phyloP scores from a whole-genome alignment of 345 rosid genomes.

The Citrus medica region DNA sequence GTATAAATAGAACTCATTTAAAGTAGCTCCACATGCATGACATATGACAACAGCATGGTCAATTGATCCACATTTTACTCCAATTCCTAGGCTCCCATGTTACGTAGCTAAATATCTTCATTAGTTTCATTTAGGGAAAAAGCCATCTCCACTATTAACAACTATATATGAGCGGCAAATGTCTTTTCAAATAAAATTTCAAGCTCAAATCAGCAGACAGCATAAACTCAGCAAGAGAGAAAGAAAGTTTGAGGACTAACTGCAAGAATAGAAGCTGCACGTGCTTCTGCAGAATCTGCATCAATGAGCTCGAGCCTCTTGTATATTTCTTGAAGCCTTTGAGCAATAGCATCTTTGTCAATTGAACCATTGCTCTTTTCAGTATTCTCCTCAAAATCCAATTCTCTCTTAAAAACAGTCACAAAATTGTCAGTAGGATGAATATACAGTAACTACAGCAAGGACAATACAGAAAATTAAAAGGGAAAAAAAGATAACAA shows the following conservation, averaged over 20 bases:
- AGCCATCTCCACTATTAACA: not conserved
- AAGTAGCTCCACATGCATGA: constrained; percentile 6
- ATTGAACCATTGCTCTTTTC: constrained; percentile 48
- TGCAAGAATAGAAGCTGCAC: constrained; percentile 96
- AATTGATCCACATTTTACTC: not conserved
- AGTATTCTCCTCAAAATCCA: constrained; percentile 50
- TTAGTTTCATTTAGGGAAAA: not conserved
- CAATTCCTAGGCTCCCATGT: not conserved
- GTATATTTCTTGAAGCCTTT: constrained; percentile 83
- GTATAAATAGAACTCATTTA: not conserved
- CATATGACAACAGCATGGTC: not conserved
- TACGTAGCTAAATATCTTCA: not conserved
- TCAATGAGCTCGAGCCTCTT: constrained; percentile 91
- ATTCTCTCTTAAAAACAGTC: constrained; percentile 55
- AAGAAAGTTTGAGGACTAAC: constrained; percentile 38
- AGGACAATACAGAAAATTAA: constrained; percentile 3
- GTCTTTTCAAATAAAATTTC: not conserved
- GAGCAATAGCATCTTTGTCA: constrained; percentile 59
- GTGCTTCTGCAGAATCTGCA: constrained; percentile 92
- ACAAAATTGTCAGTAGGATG: constrained; percentile 22
- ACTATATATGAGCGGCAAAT: not conserved
- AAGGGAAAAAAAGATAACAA: not conserved
- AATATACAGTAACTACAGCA: not conserved
- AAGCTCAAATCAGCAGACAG: constrained; percentile 1
- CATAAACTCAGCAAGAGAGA: not conserved